These are phyloP conservation scores for Kwoniella mangroviensis DNA, from an alignment of 768 basidiomycete genomes.

Conservation along the genomic window DNA sequence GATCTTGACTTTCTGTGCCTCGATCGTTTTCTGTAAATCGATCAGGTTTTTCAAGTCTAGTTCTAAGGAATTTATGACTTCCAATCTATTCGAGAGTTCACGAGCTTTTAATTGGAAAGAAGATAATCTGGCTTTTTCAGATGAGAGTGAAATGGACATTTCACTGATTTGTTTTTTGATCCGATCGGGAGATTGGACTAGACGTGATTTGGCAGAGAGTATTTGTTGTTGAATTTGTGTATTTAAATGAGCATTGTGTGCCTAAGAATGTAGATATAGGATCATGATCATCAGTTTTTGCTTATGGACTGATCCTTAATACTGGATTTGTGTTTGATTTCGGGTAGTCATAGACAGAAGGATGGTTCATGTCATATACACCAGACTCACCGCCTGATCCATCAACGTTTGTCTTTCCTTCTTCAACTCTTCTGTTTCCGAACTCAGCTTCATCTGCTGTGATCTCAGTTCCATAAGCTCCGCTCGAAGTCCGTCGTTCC, in stretches of 20 bases:
- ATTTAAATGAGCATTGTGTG: slow-evolving; percentile 68
- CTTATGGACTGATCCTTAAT: not conserved
- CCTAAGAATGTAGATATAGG: slow-evolving; percentile 53
- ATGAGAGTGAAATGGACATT: slow-evolving; percentile 71
- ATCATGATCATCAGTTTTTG: not conserved
- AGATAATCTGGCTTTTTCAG: slow-evolving; percentile 72
- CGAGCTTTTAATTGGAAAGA: slow-evolving; percentile 74
- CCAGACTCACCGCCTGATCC: slow-evolving; percentile 66
- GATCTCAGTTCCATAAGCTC: slow-evolving; percentile 77
- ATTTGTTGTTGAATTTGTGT: slow-evolving; percentile 68
- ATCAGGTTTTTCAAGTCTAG: slow-evolving; percentile 59
- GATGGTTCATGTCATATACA: not conserved
- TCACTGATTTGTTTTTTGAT: slow-evolving; percentile 78
- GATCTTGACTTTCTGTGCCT: slow-evolving; percentile 26
- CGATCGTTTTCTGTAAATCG: slow-evolving; percentile 46
- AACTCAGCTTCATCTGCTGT: slow-evolving; percentile 61
- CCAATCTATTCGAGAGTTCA: slow-evolving; percentile 76
- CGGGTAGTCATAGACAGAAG: not conserved
- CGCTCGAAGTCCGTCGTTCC: slow-evolving; percentile 69
- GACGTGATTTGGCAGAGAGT: slow-evolving; percentile 69
- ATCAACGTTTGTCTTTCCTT: slow-evolving; percentile 69
- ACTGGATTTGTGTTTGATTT: not conserved
- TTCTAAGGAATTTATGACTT: slow-evolving; percentile 73
- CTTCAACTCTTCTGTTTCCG: slow-evolving; percentile 74
- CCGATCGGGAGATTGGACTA: slow-evolving; percentile 90